These are phyloP conservation scores for Entomortierella beljakovae DNA, from an alignment of 192 early-diverging fungal species.

Conservation along the genomic window DNA sequence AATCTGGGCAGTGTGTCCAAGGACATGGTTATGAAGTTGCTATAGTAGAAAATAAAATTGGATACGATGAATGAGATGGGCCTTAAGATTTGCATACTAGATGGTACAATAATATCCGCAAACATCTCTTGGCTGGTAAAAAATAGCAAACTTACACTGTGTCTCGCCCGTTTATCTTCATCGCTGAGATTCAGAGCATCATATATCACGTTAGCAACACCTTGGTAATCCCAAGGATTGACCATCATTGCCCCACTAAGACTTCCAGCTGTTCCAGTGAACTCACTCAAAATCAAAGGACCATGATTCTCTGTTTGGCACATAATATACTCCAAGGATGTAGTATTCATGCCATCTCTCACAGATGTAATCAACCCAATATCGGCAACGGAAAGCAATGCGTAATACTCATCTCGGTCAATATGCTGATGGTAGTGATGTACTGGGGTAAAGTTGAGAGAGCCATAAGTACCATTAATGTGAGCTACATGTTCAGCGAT, in stretches of 20 bases:
- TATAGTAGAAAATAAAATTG: conserved; percentile 9
- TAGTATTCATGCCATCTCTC: conserved; percentile 98
- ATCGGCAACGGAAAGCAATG: conserved; percentile 93
- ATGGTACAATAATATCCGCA: too few species aligned
- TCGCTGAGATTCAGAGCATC: conserved; percentile 73
- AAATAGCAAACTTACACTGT: conserved; percentile 60
- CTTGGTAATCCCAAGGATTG: conserved; percentile 89
- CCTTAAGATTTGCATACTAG: too few species aligned
- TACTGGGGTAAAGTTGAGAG: conserved; percentile 93
- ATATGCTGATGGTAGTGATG: conserved; percentile 93
- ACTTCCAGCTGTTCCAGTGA: conserved; percentile 92
- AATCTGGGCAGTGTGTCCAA: conserved; percentile 83
- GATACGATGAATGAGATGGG: too few species aligned
- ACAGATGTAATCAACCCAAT: conserved; percentile 91
- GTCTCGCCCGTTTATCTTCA: conserved; percentile 74
- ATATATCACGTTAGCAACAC: conserved; percentile 80
- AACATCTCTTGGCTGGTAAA: too few species aligned
- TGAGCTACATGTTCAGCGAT: conserved; percentile 88
- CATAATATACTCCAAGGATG: conserved; percentile 93
- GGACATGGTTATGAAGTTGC: conserved; percentile 86
- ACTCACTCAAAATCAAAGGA: conserved; percentile 94
- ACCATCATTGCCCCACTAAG: conserved; percentile 84
- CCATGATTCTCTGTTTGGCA: conserved; percentile 90
- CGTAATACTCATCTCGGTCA: conserved; percentile 96
- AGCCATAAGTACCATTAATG: conserved; percentile 95